Base-by-base conservation (phyloP, 1,139 yeast genomes). In the Lizanozyma gosingica region DNA sequence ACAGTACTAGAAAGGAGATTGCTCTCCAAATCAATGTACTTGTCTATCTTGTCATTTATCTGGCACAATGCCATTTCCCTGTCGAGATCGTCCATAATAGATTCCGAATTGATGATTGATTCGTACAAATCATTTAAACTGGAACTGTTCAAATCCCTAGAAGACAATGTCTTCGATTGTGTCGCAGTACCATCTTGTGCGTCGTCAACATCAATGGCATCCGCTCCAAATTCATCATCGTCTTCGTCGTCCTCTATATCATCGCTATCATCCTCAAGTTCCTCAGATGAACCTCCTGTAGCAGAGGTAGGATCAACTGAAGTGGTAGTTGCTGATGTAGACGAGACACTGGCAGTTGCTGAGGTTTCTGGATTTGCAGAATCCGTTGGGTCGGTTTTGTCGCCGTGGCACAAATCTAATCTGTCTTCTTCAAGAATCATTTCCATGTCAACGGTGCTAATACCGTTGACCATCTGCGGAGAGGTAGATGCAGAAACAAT, bases 41-140 rank as follows among this genome's bases (percentile, higher is more conserved):
- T 55, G 46, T 61, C 59, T 45, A 68, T 55, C 44, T 54, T 56
- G 35, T 65, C 67, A 45, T 59, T 59, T 29, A 66, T 50, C 36
- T 62, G 63, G 42, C 54, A 59, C 35, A 65, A 55, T 55, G 71
- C 76, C 63, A 81, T 53, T 53, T 71, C 58, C 40, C 65, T 45
- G 49, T 61, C 67, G 57, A 70, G 41, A 38, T 54, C 62, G 48
- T 62, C 60, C 33, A 48, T 52, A 14, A 64, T 60, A 2, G 63
- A 48, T 44, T 68, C 74, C 35, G 70, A 60, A 37, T 60, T 62
- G 15, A 59, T 47, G 3, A 69, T 63, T 2, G 59, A 54, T 22
- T 65, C 68, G 45, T 62, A 62, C 17, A 70, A 49, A n/a, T 58
- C 54, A 34, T 17, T 41, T 14, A 38, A 34, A 32, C 33, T 38